These are phyloP conservation scores for Fusarium protoensiforme DNA, from an alignment of 2,329 filamentous ascomycete genomes.

Conservation along the genomic window DNA sequence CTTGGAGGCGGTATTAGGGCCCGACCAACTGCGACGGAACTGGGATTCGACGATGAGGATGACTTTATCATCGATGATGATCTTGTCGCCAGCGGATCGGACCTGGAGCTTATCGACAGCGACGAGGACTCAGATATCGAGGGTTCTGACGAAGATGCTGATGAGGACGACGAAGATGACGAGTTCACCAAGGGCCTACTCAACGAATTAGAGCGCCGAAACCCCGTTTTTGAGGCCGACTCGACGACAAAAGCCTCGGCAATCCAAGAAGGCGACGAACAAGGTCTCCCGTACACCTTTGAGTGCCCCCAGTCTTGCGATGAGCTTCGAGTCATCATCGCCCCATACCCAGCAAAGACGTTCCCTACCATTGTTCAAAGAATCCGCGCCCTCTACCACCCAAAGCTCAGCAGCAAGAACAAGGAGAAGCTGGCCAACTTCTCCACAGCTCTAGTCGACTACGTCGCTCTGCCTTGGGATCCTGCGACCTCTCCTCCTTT, in stretches of 20 bases:
- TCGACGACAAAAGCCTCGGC: slow-evolving; percentile 54
- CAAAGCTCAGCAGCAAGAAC: slow-evolving; percentile 85
- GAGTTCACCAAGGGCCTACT: slow-evolving; percentile 79
- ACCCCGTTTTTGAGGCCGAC: slow-evolving; percentile 61
- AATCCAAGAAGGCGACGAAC: slow-evolving; percentile 56
- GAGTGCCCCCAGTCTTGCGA: slow-evolving; percentile 82
- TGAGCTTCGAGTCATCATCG: slow-evolving; percentile 76
- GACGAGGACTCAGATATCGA: slow-evolving; percentile 64
- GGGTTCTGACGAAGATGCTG: slow-evolving; percentile 54
- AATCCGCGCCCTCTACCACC: slow-evolving; percentile 91
- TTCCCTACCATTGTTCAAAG: slow-evolving; percentile 85
- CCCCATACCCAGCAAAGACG: slow-evolving; percentile 70
- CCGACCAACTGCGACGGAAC: slow-evolving; percentile 66
- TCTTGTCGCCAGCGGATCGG: slow-evolving; percentile 83
- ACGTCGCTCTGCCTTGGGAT: slow-evolving; percentile 62
- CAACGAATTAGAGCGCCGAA: slow-evolving; percentile 65
- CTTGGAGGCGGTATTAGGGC: slow-evolving; percentile 69
- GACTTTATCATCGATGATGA: slow-evolving; percentile 93
- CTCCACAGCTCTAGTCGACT: slow-evolving; percentile 72
- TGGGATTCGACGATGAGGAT: slow-evolving; percentile 91
- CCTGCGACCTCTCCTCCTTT: slow-evolving; percentile 66
- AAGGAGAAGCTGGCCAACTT: slow-evolving; percentile 83
- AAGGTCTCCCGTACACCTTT: slow-evolving; percentile 83
- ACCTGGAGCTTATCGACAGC: slow-evolving; percentile 68
- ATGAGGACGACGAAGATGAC: slow-evolving; percentile 62